These are phyloP conservation scores for Xylariaceae sp. DNA, from an alignment of 2,329 filamentous ascomycete species.

Conservation along the genomic window DNA sequence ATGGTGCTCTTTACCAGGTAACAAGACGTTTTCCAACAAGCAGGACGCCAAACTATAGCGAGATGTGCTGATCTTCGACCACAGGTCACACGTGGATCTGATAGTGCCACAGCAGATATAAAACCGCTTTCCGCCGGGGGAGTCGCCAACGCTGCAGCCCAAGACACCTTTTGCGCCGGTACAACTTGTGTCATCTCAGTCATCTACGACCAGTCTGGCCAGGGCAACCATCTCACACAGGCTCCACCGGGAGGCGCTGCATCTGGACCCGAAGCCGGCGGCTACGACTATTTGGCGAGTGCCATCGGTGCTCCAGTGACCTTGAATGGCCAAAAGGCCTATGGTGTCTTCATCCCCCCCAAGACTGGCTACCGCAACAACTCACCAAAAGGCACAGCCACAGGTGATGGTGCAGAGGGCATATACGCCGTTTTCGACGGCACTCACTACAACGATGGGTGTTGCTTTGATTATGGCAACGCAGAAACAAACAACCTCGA, in stretches of 20 bases:
- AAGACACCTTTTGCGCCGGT: constrained; percentile 58
- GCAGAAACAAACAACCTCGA: constrained; percentile 50
- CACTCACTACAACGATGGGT: constrained; percentile 55
- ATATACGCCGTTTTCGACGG: constrained; percentile 61
- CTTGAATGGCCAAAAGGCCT: constrained; percentile 58
- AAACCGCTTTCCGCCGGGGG: constrained; percentile 54
- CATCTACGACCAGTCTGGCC: constrained; percentile 65
- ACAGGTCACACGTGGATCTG: constrained; percentile 43
- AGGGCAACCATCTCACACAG: constrained; percentile 59
- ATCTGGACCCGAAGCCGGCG: constrained; percentile 51
- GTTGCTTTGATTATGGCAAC: constrained; percentile 58
- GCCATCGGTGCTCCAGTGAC: constrained; percentile 60
- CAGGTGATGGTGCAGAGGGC: constrained; percentile 53
- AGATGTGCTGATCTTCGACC: no score
- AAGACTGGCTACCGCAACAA: constrained; percentile 64
- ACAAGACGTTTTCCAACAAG: neutral
- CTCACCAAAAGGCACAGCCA: constrained; percentile 48
- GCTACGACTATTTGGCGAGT: constrained; percentile 58
- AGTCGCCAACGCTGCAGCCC: constrained; percentile 57
- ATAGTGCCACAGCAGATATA: constrained; percentile 46
- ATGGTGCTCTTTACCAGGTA: constrained; percentile 57
- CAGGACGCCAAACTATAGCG: neutral
- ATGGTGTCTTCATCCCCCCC: constrained; percentile 60
- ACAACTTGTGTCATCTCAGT: constrained; percentile 62
- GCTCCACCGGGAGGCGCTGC: constrained; percentile 55